These are phyloP conservation scores for Terfezia boudieri DNA, from an alignment of 495 filamentous ascomycete genomes.

Conservation along the genomic window DNA sequence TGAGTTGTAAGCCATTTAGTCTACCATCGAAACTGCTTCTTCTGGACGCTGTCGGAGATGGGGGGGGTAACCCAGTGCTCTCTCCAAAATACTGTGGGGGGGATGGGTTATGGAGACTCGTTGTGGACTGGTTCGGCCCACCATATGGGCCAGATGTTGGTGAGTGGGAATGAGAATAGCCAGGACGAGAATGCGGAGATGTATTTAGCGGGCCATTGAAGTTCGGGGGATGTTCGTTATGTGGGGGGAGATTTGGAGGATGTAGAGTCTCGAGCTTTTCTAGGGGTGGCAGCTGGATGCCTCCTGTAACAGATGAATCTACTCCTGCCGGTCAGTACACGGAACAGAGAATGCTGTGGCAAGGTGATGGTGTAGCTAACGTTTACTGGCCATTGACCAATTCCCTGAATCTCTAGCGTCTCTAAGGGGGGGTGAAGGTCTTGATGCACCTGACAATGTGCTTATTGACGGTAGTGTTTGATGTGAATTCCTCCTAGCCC, in stretches of 20 bases:
- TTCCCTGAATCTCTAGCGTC: conserved; percentile 18
- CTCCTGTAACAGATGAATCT: neutral
- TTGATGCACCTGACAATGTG: neutral
- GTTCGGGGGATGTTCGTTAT: conserved; percentile 11
- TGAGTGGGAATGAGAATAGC: conserved; percentile 12
- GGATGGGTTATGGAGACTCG: conserved; percentile 14
- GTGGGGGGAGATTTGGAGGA: conserved; percentile 14
- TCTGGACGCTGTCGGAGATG: conserved; percentile 17
- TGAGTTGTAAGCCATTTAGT: conserved; percentile 14
- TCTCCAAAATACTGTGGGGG: conserved; percentile 1
- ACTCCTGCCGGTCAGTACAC: neutral
- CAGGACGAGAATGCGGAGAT: conserved; percentile 14
- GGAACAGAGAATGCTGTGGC: neutral
- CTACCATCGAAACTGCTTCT: conserved; percentile 19
- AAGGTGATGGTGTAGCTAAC: conserved; percentile 4
- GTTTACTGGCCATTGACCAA: conserved; percentile 18
- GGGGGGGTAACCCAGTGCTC: neutral
- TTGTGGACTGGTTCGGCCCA: conserved; percentile 5
- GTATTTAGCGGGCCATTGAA: conserved; percentile 10
- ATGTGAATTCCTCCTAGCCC: neutral
- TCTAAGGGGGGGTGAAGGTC: neutral
- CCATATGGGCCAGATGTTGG: conserved; percentile 16
- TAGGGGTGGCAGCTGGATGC: neutral
- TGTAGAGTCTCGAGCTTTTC: conserved; percentile 10
- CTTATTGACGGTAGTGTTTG: neutral